Percentiles rank a stretch among this genome's conserved stretches.
Evolutionary conservation across 441 rosid genomes (phyloP).

Genomic region (Hura crepitans): DNA sequence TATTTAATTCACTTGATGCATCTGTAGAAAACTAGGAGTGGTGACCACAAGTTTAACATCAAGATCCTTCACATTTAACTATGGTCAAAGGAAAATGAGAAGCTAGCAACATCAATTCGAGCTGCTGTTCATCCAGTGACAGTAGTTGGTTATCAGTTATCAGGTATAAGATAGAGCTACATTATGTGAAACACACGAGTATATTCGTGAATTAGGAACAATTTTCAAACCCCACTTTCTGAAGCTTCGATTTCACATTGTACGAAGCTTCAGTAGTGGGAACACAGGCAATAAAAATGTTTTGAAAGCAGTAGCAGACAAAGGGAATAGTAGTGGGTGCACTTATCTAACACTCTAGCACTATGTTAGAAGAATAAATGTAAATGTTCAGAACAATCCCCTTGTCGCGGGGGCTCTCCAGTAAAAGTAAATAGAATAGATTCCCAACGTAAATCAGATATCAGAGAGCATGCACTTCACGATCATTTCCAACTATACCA

Average conservation of each 20-base stretch:
- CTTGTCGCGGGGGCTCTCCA: background rate
- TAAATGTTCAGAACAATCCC: background rate
- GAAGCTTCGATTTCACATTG: slow-evolving; percentile 7
- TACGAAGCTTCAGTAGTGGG: background rate
- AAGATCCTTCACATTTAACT: too few relatives aligned
- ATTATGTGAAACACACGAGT: background rate
- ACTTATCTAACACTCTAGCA: background rate
- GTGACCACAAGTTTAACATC: too few relatives aligned
- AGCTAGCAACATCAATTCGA: too few relatives aligned
- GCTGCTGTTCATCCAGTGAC: too few relatives aligned
- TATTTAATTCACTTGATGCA: too few relatives aligned
- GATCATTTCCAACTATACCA: slow-evolving; percentile 39
- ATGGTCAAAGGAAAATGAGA: too few relatives aligned
- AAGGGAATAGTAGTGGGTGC: background rate
- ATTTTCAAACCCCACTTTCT: background rate
- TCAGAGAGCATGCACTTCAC: slow-evolving; percentile 31
- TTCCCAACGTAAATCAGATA: slow-evolving; percentile 8
- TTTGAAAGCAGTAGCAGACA: background rate
- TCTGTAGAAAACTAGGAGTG: too few relatives aligned
- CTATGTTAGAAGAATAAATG: background rate
- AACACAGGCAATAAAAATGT: slow-evolving; percentile 16
- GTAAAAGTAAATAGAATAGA: background rate
- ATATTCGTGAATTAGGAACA: background rate
- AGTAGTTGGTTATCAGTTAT: background rate
- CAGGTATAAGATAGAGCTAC: background rate